Conservation (phyloP, 2,329 filamentous ascomycete genomes). For the Fusarium decemcellulare region DNA sequence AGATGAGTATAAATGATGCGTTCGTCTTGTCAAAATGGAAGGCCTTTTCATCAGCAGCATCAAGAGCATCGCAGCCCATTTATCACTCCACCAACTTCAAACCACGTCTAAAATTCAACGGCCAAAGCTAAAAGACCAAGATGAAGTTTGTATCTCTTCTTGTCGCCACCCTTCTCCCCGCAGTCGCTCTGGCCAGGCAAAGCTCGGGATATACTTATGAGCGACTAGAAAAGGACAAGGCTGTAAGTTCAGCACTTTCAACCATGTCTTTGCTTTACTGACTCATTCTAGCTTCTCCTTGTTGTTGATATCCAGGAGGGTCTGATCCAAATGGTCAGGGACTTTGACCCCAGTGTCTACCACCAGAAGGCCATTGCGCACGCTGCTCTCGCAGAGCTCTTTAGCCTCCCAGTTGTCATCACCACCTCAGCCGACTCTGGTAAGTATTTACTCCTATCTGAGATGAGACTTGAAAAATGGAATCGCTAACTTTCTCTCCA, state of each 20-base stretch:
- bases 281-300: slow-evolving; percentile 8
- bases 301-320: slow-evolving; percentile 18
- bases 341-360: slow-evolving; percentile 14
- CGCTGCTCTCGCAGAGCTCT: slow-evolving; percentile 8
- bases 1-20: too few species aligned
- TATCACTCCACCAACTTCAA: too few species aligned
- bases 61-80: too few species aligned
- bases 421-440: slow-evolving; percentile 18
- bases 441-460: neutral
- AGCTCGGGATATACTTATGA: too few species aligned
- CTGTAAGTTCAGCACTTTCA: neutral
- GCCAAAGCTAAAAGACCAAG: too few species aligned
- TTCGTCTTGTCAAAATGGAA: too few species aligned
- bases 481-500: neutral
- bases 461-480: neutral
- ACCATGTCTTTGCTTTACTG: neutral
- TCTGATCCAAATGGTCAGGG: slow-evolving; percentile 4
- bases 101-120: too few species aligned
- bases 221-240: neutral
- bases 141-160: too few species aligned
- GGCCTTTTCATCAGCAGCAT: too few species aligned
- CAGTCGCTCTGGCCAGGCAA: too few species aligned
- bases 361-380: slow-evolving; percentile 6
- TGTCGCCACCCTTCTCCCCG: too few species aligned
- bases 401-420: slow-evolving; percentile 10